phyloP scores from a whole-genome alignment of 1,284 basidiomycete species.

The Microbotryum silenes-acaulis region DNA sequence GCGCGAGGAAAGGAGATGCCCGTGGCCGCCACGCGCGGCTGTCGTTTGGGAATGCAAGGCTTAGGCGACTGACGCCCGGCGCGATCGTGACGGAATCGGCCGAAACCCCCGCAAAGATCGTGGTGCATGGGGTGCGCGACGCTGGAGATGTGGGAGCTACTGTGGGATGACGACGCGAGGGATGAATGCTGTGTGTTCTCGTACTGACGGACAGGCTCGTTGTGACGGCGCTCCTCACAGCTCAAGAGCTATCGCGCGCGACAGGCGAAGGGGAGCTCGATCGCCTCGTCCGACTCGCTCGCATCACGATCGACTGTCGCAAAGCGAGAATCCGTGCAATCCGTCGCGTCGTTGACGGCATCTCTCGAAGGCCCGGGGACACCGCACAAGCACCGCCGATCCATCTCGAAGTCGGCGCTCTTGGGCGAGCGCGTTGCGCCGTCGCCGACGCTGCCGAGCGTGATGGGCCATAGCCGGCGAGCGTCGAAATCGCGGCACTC shows the following conservation, averaged over 20 bases:
- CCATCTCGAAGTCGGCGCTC: constrained; percentile 22
- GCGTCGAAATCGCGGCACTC: constrained; percentile 18
- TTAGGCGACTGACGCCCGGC: too few species aligned
- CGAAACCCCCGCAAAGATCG: too few species aligned
- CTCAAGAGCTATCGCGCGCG: constrained; percentile 29
- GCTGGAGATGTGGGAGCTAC: too few species aligned
- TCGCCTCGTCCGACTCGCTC: constrained; percentile 16
- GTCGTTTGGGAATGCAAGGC: too few species aligned
- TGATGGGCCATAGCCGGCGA: constrained; percentile 8
- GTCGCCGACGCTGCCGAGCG: not conserved
- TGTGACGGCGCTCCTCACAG: constrained; percentile 1
- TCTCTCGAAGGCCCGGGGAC: too few species aligned
- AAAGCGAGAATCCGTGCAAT: constrained; percentile 9
- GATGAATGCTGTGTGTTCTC: not conserved
- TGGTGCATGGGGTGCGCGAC: too few species aligned
- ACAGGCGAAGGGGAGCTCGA: constrained; percentile 18
- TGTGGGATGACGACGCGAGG: not conserved
- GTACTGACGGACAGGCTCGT: not conserved
- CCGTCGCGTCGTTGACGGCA: constrained; percentile 7
- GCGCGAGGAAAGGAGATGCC: too few species aligned
- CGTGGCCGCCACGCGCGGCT: too few species aligned
- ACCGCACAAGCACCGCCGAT: constrained; percentile 22
- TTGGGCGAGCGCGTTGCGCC: constrained; percentile 1
- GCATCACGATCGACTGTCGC: constrained; percentile 5
- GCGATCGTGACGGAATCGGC: too few species aligned